A percentile compares a stretch with the other conserved stretches of the same genome.
phyloP scores from a whole-genome alignment of 1,284 basidiomycete genomes.

The Leccinum laetum region DNA sequence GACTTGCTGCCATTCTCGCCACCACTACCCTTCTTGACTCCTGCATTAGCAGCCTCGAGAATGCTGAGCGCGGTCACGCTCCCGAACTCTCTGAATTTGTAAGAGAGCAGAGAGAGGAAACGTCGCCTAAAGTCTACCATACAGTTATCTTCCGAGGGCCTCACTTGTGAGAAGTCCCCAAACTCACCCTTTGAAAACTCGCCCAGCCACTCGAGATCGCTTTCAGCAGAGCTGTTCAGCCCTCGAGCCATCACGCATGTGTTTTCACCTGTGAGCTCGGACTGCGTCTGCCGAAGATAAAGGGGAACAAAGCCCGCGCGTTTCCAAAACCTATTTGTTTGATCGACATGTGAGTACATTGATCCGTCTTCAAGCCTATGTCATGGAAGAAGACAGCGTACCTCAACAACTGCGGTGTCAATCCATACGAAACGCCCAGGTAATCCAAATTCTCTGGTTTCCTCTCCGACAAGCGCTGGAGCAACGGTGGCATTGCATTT shows the following conservation, averaged over 20 bases:
- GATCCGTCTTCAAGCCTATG: background rate
- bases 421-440: conserved; percentile 94
- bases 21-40: conserved; percentile 49
- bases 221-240: conserved; percentile 67
- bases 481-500: conserved; percentile 87
- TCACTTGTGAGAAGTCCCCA: background rate
- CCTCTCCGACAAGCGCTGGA: conserved; percentile 89
- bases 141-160: background rate
- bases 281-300: conserved; percentile 92
- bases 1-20: conserved; percentile 39
- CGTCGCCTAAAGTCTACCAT: conserved; percentile 85
- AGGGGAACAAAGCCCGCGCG: conserved; percentile 89
- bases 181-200: conserved; percentile 86
- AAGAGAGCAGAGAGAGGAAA: conserved; percentile 89
- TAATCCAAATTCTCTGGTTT: conserved; percentile 94
- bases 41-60: conserved; percentile 80
- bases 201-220: conserved; percentile 78
- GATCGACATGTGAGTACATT: background rate
- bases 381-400: conserved; percentile 26
- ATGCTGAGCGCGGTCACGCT: conserved; percentile 87
- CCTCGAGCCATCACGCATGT: conserved; percentile 91
- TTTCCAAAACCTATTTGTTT: conserved; percentile 85
- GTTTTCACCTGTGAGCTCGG: conserved; percentile 96
- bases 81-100: conserved; percentile 93
- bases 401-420: conserved; percentile 87